Evolutionary conservation across 1,284 basidiomycete species (phyloP).

Genomic region (Ustilago curta): DNA sequence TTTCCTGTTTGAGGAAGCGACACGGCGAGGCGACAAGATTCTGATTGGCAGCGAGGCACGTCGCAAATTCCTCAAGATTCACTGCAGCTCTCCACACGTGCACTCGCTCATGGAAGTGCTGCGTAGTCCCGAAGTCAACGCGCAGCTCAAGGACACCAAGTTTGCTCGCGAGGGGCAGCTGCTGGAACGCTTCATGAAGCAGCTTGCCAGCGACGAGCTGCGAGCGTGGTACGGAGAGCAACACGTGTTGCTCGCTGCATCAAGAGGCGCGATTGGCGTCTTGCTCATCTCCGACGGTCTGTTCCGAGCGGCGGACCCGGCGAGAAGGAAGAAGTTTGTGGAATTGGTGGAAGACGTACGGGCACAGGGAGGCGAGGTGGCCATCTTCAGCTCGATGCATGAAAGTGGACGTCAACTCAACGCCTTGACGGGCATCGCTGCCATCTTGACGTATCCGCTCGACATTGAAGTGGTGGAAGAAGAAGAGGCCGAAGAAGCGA

Average conservation of each 20-base stretch:
- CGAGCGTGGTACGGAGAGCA: constrained; percentile 98
- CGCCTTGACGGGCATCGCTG: constrained; percentile 92
- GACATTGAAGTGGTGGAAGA: constrained; percentile 80
- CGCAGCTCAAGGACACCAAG: constrained; percentile 93
- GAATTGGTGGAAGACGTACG: constrained; percentile 88
- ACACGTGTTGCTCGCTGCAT: constrained; percentile 89
- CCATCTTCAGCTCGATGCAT: constrained; percentile 99
- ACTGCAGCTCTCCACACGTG: constrained; percentile 92
- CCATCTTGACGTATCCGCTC: constrained; percentile 93
- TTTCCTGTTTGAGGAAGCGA: constrained; percentile 71
- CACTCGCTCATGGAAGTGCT: constrained; percentile 94
- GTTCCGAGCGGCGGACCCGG: constrained; percentile 75
- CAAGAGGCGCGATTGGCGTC: constrained; percentile 92
- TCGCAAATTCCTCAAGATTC: constrained; percentile 89
- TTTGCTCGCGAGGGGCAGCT: constrained; percentile 89
- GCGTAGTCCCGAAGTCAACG: constrained; percentile 78
- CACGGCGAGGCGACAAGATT: constrained; percentile 82
- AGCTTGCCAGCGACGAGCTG: constrained; percentile 92
- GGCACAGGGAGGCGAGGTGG: constrained; percentile 87
- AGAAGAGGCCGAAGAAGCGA: constrained; percentile 72
- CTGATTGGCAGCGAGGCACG: constrained; percentile 76
- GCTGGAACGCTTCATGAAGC: constrained; percentile 75
- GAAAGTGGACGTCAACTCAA: constrained; percentile 91
- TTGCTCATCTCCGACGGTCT: constrained; percentile 94
- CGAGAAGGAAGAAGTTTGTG: constrained; percentile 77